phyloP scores from a whole-genome alignment of 140 eudicot genomes.

The Flaveria floridana region DNA sequence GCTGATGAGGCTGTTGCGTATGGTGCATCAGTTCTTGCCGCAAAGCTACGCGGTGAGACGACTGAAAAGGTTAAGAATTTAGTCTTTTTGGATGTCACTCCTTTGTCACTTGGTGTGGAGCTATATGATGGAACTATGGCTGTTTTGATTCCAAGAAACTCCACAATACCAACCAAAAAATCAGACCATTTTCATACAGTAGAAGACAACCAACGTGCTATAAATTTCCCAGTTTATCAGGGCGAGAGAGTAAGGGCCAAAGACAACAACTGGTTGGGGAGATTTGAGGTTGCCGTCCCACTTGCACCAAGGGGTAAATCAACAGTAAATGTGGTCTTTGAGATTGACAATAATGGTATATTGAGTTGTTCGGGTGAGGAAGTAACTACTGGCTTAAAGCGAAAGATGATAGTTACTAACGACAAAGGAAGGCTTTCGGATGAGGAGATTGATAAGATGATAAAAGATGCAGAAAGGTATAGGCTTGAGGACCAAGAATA shows the following conservation, averaged over 20 bases:
- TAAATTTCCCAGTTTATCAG: constrained; percentile 5
- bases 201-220: background rate
- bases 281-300: constrained; percentile 12
- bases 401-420: constrained; percentile 14
- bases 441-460: constrained; percentile 9
- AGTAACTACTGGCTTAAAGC: constrained; percentile 11
- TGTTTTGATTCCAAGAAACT: constrained; percentile 16
- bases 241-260: constrained; percentile 4
- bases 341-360: constrained; percentile 16
- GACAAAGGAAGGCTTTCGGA: constrained; percentile 11
- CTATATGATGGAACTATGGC: background rate
- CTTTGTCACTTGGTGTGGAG: constrained; percentile 22
- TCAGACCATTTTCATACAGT: background rate
- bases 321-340: constrained; percentile 3
- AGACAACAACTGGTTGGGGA: constrained; percentile 21
- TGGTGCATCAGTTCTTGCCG: constrained; percentile 22
- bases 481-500: constrained; percentile 10
- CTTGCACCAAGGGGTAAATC: constrained; percentile 9
- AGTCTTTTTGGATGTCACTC: constrained; percentile 16
- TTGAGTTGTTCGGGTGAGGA: constrained; percentile 22
- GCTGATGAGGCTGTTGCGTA: constrained; percentile 24
- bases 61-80: constrained; percentile 4
- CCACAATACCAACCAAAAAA: constrained; percentile 1
- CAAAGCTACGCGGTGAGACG: constrained; percentile 17
- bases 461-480: constrained; percentile 12